phyloP scores from a whole-genome alignment of 2,329 filamentous ascomycete genomes.

The Teratosphaeria pseudoeucalypti region DNA sequence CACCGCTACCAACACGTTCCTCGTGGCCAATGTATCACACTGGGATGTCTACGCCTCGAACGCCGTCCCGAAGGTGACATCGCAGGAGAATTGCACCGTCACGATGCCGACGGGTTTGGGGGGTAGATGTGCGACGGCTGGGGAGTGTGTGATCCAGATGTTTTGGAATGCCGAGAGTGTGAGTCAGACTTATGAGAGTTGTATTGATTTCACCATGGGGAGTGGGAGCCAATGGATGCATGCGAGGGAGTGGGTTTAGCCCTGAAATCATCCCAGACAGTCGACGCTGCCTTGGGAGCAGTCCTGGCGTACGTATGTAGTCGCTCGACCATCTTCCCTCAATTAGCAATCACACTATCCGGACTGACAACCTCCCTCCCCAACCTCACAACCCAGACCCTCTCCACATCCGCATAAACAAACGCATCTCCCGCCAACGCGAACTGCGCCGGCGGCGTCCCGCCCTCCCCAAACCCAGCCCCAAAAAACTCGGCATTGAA shows the following conservation, averaged over 20 bases:
- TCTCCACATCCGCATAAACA: not conserved
- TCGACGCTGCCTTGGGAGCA: no score
- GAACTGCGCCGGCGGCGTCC: not conserved
- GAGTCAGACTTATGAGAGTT: constrained; percentile 53
- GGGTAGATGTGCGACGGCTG: constrained; percentile 37
- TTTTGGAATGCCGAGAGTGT: constrained; percentile 48
- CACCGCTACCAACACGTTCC: constrained; percentile 34
- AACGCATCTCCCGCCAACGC: not conserved
- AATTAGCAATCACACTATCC: not conserved
- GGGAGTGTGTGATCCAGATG: constrained; percentile 50
- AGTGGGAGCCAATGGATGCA: not conserved
- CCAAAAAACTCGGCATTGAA: not conserved
- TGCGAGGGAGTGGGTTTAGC: not conserved
- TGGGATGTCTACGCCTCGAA: constrained; percentile 48
- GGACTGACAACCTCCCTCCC: not conserved
- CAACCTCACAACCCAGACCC: not conserved
- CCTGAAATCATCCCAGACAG: no score
- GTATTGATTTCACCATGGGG: constrained; percentile 46
- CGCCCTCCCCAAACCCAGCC: not conserved
- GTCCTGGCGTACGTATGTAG: no score
- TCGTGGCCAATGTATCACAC: constrained; percentile 44
- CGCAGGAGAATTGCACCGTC: constrained; percentile 42
- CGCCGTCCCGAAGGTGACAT: constrained; percentile 30
- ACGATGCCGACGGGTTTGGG: constrained; percentile 43
- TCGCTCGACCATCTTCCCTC: not conserved